Percentiles rank a stretch among this genome's conserved stretches.
phyloP scores from a whole-genome alignment of 2,329 filamentous ascomycete species.

The Talaromyces piceae region DNA sequence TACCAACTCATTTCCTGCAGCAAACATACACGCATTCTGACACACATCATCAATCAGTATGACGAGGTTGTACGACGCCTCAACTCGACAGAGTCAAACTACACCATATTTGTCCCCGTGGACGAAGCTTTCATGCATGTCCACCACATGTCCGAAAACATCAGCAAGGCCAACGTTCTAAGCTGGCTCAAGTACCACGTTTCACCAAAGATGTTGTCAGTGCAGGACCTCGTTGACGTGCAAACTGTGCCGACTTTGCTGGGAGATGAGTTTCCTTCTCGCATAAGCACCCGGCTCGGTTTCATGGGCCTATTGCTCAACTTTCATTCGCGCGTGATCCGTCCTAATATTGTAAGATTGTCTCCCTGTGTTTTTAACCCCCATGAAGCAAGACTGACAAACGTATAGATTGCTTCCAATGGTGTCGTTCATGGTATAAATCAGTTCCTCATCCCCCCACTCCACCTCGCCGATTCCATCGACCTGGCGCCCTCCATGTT shows the following conservation, averaged over 20 bases:
- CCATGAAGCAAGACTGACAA: not conserved
- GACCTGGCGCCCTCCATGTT: constrained; percentile 60
- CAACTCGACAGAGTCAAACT: constrained; percentile 63
- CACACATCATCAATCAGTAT: constrained; percentile 63
- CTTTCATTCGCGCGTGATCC: constrained; percentile 64
- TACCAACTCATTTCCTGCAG: constrained; percentile 69
- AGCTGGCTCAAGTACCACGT: constrained; percentile 67
- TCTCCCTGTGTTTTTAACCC: not conserved
- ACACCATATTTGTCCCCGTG: constrained; percentile 71
- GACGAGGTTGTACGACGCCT: constrained; percentile 63
- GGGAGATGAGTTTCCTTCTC: constrained; percentile 60
- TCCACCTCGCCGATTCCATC: constrained; percentile 58
- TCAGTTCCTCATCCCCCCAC: constrained; percentile 65
- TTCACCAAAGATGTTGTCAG: constrained; percentile 58
- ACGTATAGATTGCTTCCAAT: constrained; percentile 58
- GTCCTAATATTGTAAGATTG: constrained; percentile 56
- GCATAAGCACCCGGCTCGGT: constrained; percentile 61
- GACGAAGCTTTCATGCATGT: constrained; percentile 67
- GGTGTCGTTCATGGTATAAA: constrained; percentile 73
- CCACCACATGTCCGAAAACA: constrained; percentile 49
- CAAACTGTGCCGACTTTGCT: constrained; percentile 68
- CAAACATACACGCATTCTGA: constrained; percentile 69
- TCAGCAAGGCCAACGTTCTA: constrained; percentile 63
- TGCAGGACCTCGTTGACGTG: constrained; percentile 54
- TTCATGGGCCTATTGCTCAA: constrained; percentile 63